Conservation (phyloP, 2,329 filamentous ascomycete genomes). For the Fonsecaea monophora region DNA sequence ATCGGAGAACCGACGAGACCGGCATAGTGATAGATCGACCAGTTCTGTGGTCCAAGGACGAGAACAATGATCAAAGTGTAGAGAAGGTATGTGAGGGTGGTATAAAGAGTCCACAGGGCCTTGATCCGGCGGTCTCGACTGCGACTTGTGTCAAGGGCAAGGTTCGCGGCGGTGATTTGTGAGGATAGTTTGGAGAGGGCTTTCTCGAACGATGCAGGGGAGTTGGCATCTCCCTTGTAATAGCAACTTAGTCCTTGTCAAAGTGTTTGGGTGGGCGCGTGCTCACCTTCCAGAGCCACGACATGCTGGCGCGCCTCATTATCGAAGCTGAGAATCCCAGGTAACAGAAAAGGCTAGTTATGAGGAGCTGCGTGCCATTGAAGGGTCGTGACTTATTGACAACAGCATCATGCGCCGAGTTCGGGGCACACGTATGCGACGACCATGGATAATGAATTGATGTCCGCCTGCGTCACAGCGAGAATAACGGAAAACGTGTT, state of each 20-base stretch:
- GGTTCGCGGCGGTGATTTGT: constrained; percentile 79
- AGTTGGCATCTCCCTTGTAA: constrained; percentile 71
- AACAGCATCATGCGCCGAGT: constrained; percentile 1
- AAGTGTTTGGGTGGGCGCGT: constrained; percentile 8
- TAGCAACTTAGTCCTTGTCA: constrained; percentile 8
- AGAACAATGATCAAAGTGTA: constrained; percentile 81
- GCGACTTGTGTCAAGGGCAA: constrained; percentile 75
- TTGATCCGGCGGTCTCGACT: constrained; percentile 77
- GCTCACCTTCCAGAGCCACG: constrained; percentile 38
- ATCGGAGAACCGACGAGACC: constrained; percentile 79
- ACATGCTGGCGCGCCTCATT: constrained; percentile 38
- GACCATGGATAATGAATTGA: background rate
- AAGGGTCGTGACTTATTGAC: background rate
- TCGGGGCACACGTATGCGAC: background rate
- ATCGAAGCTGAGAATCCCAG: background rate
- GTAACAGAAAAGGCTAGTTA: background rate
- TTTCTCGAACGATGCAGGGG: constrained; percentile 92
- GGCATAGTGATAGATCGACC: constrained; percentile 78
- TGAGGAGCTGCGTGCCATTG: background rate
- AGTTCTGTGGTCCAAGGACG: constrained; percentile 82
- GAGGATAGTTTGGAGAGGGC: constrained; percentile 78
- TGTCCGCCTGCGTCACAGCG: background rate
- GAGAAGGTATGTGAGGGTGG: constrained; percentile 87
- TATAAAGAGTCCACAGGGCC: constrained; percentile 88
- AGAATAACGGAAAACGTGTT: background rate